Conservation (phyloP, 371 early-diverging fungal genomes). For the Syncephalis plumigaleata region DNA sequence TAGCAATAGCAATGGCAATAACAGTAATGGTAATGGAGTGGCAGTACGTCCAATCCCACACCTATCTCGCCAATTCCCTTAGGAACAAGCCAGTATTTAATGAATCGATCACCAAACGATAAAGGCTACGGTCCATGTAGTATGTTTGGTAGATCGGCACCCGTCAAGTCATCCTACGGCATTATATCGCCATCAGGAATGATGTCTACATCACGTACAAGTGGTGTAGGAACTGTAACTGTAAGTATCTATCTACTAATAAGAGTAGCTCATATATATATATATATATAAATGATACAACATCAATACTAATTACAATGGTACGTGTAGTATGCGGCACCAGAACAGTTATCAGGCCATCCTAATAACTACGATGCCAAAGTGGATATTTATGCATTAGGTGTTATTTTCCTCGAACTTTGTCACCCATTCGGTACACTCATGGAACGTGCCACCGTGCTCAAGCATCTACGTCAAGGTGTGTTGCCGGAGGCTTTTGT, state of each 20-base stretch:
- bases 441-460: constrained; percentile 53
- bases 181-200: neutral
- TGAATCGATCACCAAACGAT: neutral
- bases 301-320: too few species aligned
- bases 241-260: constrained; percentile 11
- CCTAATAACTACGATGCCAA: constrained; percentile 47
- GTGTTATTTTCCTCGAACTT: constrained; percentile 63
- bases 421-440: constrained; percentile 46
- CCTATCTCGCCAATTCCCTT: neutral
- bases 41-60: too few species aligned
- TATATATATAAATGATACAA: too few species aligned
- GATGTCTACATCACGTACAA: constrained; percentile 14
- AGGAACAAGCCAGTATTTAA: neutral
- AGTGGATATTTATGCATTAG: constrained; percentile 60
- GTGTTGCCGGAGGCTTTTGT: constrained; percentile 58
- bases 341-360: constrained; percentile 63
- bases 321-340: constrained; percentile 61
- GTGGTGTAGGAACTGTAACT: constrained; percentile 57
- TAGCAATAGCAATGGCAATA: too few species aligned
- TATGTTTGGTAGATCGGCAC: constrained; percentile 6
- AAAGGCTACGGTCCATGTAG: constrained; percentile 6
- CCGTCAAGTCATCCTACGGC: neutral
- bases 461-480: constrained; percentile 33
- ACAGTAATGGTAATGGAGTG: too few species aligned
- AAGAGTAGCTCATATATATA: too few species aligned